Conservation (phyloP, 2,329 filamentous ascomycete species). For the Aspergillus udagawae region DNA sequence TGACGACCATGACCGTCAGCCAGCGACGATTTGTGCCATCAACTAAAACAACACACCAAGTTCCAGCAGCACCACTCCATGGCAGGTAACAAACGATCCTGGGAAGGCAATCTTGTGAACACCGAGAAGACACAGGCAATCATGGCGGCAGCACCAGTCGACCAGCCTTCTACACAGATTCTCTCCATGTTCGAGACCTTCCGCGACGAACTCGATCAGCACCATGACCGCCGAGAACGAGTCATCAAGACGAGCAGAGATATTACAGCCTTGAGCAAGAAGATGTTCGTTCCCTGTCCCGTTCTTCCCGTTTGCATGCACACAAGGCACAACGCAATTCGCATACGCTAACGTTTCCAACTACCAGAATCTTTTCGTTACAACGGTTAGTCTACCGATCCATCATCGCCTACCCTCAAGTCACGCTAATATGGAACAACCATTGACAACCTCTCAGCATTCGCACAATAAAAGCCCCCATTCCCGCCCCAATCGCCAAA, state of each 20-base stretch:
- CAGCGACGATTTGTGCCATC: neutral
- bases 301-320: neutral
- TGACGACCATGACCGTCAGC: neutral
- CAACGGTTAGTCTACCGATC: conserved; percentile 63
- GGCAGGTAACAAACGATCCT: conserved; percentile 37
- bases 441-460: conserved; percentile 24
- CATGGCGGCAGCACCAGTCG: conserved; percentile 7
- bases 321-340: neutral
- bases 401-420: conserved; percentile 1
- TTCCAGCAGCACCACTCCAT: conserved; percentile 8
- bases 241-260: conserved; percentile 89
- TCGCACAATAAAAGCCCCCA: conserved; percentile 36
- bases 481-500: conserved; percentile 66
- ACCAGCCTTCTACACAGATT: conserved; percentile 39
- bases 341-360: conserved; percentile 1
- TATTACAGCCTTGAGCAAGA: conserved; percentile 92
- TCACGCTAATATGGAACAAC: neutral
- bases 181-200: conserved; percentile 78
- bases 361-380: conserved; percentile 70
- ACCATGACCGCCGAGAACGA: conserved; percentile 86
- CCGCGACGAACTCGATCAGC: conserved; percentile 83
- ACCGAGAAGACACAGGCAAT: conserved; percentile 7
- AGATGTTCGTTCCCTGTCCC: conserved; percentile 63
- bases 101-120: conserved; percentile 32
- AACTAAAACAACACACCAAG: neutral